These are phyloP conservation scores for Aspergillus heteromorphus DNA, from an alignment of 495 filamentous ascomycete genomes.

Conservation along the genomic window DNA sequence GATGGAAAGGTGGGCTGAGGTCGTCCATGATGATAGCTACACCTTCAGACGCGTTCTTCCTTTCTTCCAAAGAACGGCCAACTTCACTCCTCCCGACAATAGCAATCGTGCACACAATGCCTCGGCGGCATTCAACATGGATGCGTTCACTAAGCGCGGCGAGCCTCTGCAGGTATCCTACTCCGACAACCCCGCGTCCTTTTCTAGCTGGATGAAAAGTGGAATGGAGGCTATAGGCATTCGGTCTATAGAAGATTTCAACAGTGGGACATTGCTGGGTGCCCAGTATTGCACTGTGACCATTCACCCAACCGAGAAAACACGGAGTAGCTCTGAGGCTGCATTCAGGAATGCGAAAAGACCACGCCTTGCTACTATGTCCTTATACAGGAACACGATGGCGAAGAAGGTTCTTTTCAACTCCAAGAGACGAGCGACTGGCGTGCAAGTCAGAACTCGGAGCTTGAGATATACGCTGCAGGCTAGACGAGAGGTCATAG, in stretches of 20 bases:
- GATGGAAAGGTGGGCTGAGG: constrained; percentile 51
- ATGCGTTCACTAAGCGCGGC: constrained; percentile 22
- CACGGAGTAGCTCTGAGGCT: constrained; percentile 37
- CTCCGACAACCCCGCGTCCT: constrained; percentile 42
- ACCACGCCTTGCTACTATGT: background rate
- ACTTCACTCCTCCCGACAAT: constrained; percentile 49
- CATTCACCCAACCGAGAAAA: constrained; percentile 26
- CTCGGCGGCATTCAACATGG: constrained; percentile 37
- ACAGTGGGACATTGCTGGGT: constrained; percentile 36
- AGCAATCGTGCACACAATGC: constrained; percentile 32
- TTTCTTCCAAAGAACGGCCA: constrained; percentile 47
- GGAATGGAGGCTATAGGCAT: constrained; percentile 39
- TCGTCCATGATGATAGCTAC: constrained; percentile 51
- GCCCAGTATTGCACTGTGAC: constrained; percentile 35
- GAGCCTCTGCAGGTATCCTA: constrained; percentile 49
- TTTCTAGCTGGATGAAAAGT: constrained; percentile 34
- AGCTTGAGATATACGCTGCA: constrained; percentile 26
- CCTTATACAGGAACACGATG: constrained; percentile 32
- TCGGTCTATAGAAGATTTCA: constrained; percentile 29
- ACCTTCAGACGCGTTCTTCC: constrained; percentile 47
- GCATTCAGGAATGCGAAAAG: constrained; percentile 18
- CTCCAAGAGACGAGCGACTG: constrained; percentile 13
- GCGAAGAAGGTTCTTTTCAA: constrained; percentile 40
- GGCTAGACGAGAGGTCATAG: constrained; percentile 48
- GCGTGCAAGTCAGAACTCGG: constrained; percentile 9